Base-by-base conservation (phyloP, 2,329 filamentous ascomycete species). In the Ophiobolus disseminans region DNA sequence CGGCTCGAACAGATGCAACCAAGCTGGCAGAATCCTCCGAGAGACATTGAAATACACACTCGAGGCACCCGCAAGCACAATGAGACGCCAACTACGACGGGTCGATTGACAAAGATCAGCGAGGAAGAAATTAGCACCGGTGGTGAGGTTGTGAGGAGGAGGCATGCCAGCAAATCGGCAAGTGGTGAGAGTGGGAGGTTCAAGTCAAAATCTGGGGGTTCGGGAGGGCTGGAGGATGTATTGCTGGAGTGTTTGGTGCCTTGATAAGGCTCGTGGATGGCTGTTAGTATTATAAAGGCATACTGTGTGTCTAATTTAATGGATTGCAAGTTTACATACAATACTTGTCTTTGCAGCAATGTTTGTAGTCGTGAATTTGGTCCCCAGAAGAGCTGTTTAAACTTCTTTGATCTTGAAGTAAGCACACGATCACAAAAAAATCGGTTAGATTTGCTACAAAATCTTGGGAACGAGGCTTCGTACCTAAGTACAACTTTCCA, bases 231-330 rank as follows among this genome's bases (percentile, higher is more conserved):
- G 6, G 36, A 38, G 17, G n/a, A 28, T 6, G 17, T 19, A 25
- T 20, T 40, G 16, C 16, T 40, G 38, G 38, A 40, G 11, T 40
- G 38, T 11, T 34, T 35, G 40, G 14, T 43, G 37, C 8, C 37
- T 14, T 40, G 37, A 28, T 26, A 2, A 11, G 19, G 14, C 26
- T 25, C 8, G 14, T n/a, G 10, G 35, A 11, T 34, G 8, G 30
- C 30, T 34, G n/a, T 28, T n/a, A n/a, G n/a, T n/a, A n/a, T n/a
- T n/a, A n/a, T n/a, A n/a, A n/a, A n/a, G n/a, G n/a, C n/a, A n/a
- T n/a, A n/a, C n/a, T n/a, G n/a, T n/a, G n/a, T n/a, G n/a, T n/a
- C n/a, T n/a, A n/a, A n/a, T n/a, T n/a, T n/a, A n/a, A n/a, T n/a
- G n/a, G n/a, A n/a, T n/a, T n/a, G n/a, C n/a, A n/a, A n/a, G n/a